These are phyloP conservation scores for Phanerochaete carnosa DNA, from an alignment of 768 basidiomycete species.

Conservation along the genomic window DNA sequence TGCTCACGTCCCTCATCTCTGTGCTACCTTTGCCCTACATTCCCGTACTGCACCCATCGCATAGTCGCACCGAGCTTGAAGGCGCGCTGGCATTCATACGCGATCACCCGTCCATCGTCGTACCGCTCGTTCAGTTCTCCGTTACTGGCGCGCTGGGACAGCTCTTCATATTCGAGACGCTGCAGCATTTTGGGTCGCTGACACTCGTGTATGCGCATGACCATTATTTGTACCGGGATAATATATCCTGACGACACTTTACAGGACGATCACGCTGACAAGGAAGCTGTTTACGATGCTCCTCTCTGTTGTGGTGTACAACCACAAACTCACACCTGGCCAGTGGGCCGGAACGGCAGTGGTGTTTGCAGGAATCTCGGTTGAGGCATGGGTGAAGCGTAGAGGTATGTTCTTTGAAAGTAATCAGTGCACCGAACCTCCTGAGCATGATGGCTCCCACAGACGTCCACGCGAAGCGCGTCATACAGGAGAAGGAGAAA, in stretches of 20 bases:
- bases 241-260: conserved; percentile 6
- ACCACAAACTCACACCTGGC: conserved; percentile 76
- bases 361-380: conserved; percentile 93
- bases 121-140: conserved; percentile 80
- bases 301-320: conserved; percentile 88
- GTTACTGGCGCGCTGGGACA: conserved; percentile 92
- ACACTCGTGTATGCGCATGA: conserved; percentile 71
- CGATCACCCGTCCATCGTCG: conserved; percentile 69
- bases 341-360: conserved; percentile 93
- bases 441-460: conserved; percentile 3
- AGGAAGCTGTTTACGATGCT: conserved; percentile 98
- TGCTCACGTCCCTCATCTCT: conserved; percentile 65
- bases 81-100: conserved; percentile 71
- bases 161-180: conserved; percentile 95
- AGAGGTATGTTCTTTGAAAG: conserved; percentile 50
- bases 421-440: background rate
- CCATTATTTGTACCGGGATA: background rate
- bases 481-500: conserved; percentile 80
- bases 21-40: conserved; percentile 77
- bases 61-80: conserved; percentile 59
- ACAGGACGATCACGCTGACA: conserved; percentile 90
- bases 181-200: conserved; percentile 87
- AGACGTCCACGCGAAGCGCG: conserved; percentile 81
- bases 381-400: conserved; percentile 90
- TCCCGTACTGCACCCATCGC: conserved; percentile 74